Evolutionary conservation across 495 filamentous ascomycete species (phyloP).

Genomic region (Terfezia boudieri): DNA sequence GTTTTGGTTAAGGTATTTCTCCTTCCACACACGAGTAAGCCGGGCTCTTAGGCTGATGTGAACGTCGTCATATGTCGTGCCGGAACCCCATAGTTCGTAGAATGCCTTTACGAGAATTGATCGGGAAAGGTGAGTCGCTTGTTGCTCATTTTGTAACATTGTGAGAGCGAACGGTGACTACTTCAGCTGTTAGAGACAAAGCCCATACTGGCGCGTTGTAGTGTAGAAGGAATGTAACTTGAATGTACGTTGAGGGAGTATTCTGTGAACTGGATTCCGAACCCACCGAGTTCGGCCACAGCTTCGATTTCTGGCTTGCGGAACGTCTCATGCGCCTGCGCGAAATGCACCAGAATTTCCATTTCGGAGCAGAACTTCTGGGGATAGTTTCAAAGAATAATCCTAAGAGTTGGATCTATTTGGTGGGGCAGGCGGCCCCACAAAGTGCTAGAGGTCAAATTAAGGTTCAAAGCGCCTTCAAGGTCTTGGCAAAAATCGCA

Average conservation of each 20-base stretch:
- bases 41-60: slow-evolving; percentile 37
- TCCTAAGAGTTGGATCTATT: no score
- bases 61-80: slow-evolving; percentile 40
- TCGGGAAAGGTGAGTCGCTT: slow-evolving; percentile 47
- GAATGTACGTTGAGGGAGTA: slow-evolving; percentile 47
- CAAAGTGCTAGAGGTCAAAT: no score
- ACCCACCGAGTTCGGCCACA: slow-evolving; percentile 42
- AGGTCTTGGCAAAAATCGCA: no score
- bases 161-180: slow-evolving; percentile 81
- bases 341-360: slow-evolving; percentile 78
- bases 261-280: slow-evolving; percentile 45
- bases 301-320: slow-evolving; percentile 69
- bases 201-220: background rate
- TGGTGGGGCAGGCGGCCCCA: no score
- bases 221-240: background rate
- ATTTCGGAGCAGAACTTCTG: background rate
- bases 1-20: slow-evolving; percentile 32
- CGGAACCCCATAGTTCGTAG: slow-evolving; percentile 72
- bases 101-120: slow-evolving; percentile 61
- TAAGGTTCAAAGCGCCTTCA: no score
- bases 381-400: no score
- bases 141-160: slow-evolving; percentile 37
- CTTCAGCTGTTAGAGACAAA: slow-evolving; percentile 5
- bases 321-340: slow-evolving; percentile 76
- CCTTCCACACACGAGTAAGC: slow-evolving; percentile 39